Evolutionary conservation across 257 asterid genomes (phyloP).

Genomic region (Plantago ovata): DNA sequence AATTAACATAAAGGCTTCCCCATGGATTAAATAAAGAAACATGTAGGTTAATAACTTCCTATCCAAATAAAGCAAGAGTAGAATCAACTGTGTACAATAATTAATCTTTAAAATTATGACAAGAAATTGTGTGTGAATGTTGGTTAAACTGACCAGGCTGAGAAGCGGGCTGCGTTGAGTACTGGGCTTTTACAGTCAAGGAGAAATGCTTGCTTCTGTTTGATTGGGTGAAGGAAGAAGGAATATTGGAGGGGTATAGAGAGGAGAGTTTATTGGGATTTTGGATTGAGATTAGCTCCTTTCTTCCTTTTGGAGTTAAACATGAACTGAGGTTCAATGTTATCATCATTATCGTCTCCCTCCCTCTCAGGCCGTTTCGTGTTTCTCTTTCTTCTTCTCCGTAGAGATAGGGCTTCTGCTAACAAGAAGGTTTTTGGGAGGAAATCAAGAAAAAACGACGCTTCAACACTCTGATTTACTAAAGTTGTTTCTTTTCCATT

Average conservation of each 20-base stretch:
- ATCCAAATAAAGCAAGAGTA: no score
- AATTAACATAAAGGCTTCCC: no score
- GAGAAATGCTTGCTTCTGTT: conserved; percentile 20
- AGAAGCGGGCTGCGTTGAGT: conserved; percentile 44
- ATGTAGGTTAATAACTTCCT: no score
- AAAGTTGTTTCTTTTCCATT: no score
- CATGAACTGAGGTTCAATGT: conserved; percentile 44
- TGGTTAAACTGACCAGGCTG: conserved; percentile 44
- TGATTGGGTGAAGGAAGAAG: conserved; percentile 18
- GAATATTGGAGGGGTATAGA: conserved; percentile 16
- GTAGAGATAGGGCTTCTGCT: neutral
- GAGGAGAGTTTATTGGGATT: conserved; percentile 42
- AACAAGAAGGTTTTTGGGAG: no score
- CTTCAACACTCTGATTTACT: no score
- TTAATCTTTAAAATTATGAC: neutral
- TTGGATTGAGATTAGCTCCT: conserved; percentile 21
- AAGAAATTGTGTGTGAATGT: neutral
- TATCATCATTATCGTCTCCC: neutral
- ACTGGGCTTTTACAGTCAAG: conserved; percentile 43
- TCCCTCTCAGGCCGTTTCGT: neutral
- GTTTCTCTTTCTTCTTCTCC: neutral
- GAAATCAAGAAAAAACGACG: no score
- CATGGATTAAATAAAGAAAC: no score
- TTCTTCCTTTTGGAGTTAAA: conserved; percentile 17
- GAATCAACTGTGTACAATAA: conserved; percentile 6